Evolutionary conservation across 371 early-diverging fungal genomes (phyloP).

Genomic region (Mortierella sp.): DNA sequence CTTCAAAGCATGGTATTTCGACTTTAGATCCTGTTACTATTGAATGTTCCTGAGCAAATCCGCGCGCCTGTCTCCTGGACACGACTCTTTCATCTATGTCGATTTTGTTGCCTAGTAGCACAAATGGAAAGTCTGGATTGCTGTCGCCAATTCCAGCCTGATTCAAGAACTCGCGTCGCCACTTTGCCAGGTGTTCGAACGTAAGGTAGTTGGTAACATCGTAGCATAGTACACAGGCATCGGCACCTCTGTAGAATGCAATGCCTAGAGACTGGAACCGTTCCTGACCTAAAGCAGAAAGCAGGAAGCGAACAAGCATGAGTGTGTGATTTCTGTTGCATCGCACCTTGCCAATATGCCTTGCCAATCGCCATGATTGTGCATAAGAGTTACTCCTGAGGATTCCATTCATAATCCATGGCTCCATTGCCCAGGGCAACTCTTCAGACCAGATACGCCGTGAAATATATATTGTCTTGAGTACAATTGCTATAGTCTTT

Average conservation of each 20-base stretch:
- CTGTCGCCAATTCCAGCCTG: conserved; percentile 88
- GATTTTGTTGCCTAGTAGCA: conserved; percentile 95
- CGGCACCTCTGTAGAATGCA: conserved; percentile 93
- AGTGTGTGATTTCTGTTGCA: too few species aligned
- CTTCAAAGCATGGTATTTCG: conserved; percentile 86
- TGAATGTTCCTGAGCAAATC: conserved; percentile 62
- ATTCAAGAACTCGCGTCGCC: conserved; percentile 93
- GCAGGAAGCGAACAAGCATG: too few species aligned
- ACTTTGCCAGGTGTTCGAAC: conserved; percentile 86
- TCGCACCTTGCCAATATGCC: too few species aligned
- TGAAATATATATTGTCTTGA: too few species aligned
- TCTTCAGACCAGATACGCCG: too few species aligned
- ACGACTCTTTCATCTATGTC: conserved; percentile 91
- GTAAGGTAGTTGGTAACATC: conserved; percentile 87
- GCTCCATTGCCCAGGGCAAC: too few species aligned
- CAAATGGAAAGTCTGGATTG: conserved; percentile 86
- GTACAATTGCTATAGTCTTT: too few species aligned
- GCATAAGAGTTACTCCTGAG: too few species aligned
- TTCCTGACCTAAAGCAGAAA: conserved; percentile 67
- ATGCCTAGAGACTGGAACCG: conserved; percentile 92
- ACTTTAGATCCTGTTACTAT: conserved; percentile 39
- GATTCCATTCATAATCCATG: too few species aligned
- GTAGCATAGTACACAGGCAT: conserved; percentile 92
- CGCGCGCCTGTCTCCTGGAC: conserved; percentile 66
- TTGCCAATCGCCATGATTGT: too few species aligned